phyloP scores from a whole-genome alignment of 2,329 filamentous ascomycete genomes.

The Aspergillus sp. region DNA sequence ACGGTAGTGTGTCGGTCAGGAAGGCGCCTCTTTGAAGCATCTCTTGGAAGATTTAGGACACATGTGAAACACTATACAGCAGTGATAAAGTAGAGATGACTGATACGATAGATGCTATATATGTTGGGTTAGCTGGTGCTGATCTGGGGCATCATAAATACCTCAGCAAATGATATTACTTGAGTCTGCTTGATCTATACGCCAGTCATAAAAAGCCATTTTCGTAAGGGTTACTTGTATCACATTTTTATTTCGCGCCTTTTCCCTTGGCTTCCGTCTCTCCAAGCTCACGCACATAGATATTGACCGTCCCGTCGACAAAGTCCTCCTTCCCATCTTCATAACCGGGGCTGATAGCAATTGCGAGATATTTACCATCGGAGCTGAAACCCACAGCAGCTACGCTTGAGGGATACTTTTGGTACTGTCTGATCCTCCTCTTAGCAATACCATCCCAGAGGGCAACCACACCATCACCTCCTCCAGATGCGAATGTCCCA shows the following conservation, averaged over 20 bases:
- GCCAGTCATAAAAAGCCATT: conserved; percentile 15
- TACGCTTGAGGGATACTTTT: conserved; percentile 76
- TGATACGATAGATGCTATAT: conserved; percentile 22
- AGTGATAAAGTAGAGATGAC: conserved; percentile 9
- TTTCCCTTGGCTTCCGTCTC: conserved; percentile 89
- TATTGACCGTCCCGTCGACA: conserved; percentile 68
- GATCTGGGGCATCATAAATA: conserved; percentile 8
- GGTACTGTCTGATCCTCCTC: conserved; percentile 84
- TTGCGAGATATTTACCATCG: conserved; percentile 75
- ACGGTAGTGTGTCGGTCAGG: conserved; percentile 64
- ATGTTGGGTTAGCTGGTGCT: conserved; percentile 6
- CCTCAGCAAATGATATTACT: neutral
- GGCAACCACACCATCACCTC: conserved; percentile 87
- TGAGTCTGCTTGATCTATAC: conserved; percentile 2
- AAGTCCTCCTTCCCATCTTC: conserved; percentile 81
- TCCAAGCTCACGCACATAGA: conserved; percentile 79
- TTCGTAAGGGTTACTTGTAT: conserved; percentile 10
- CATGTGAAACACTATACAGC: neutral
- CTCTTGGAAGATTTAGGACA: neutral
- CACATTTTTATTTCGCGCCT: conserved; percentile 59
- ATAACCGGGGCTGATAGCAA: conserved; percentile 82
- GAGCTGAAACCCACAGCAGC: conserved; percentile 73
- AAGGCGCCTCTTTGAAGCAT: conserved; percentile 31
- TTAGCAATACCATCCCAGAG: conserved; percentile 92
- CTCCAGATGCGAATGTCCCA: conserved; percentile 85